A percentile compares a stretch with the other conserved stretches of the same genome.
These are phyloP conservation scores for Tricharina praecox DNA, from an alignment of 495 filamentous ascomycete species.

Conservation along the genomic window DNA sequence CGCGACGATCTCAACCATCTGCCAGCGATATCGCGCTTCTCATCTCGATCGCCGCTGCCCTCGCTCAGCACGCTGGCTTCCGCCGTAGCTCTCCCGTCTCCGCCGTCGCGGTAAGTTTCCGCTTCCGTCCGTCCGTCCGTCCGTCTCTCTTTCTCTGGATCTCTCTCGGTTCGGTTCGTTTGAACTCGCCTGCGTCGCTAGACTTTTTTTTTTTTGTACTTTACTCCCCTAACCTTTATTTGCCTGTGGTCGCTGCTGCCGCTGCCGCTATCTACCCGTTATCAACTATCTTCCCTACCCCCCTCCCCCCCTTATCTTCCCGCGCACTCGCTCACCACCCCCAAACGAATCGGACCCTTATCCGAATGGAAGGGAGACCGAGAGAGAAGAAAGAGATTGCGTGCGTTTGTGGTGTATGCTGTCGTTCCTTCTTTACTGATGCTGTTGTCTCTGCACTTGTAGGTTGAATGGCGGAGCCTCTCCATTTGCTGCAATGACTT, in stretches of 20 bases:
- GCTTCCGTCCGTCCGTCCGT: constrained; percentile 6
- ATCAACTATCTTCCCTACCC: constrained; percentile 10
- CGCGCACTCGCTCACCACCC: neutral
- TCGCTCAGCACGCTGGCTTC: constrained; percentile 25
- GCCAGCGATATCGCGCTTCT: constrained; percentile 26
- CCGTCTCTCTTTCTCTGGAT: constrained; percentile 11
- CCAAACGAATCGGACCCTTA: constrained; percentile 5
- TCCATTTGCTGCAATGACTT: constrained; percentile 25
- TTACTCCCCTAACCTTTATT: too few relatives aligned
- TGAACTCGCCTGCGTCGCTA: too few relatives aligned
- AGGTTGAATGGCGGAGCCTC: constrained; percentile 20
- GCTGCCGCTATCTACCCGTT: neutral
- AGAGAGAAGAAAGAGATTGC: constrained; percentile 12
- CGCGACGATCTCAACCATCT: constrained; percentile 4
- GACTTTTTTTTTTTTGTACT: too few relatives aligned
- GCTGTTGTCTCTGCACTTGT: neutral
- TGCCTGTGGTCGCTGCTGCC: too few relatives aligned
- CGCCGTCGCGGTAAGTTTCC: constrained; percentile 25
- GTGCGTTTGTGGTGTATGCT: too few relatives aligned
- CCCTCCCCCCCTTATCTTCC: constrained; percentile 23
- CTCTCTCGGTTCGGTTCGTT: constrained; percentile 13
- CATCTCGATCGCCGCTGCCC: constrained; percentile 20
- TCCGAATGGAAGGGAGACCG: constrained; percentile 6
- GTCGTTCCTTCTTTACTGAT: constrained; percentile 18
- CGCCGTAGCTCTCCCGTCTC: constrained; percentile 26